Conservation (phyloP, 2,329 filamentous ascomycete genomes). For the Aspergillus sp. region DNA sequence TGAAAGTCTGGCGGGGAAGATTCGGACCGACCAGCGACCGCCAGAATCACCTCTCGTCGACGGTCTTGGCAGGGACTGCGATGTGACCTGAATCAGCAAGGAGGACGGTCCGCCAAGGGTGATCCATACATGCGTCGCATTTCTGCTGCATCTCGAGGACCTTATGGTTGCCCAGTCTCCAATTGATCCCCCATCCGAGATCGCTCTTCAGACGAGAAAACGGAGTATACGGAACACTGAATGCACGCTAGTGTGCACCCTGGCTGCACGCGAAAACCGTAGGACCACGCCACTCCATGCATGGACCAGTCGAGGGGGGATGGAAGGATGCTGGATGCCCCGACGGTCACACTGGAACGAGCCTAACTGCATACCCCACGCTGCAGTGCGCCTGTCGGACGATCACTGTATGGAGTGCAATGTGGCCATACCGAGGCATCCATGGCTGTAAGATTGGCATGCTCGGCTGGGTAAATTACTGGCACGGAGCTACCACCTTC, state of each 20-base stretch:
- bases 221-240: no score
- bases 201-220: neutral
- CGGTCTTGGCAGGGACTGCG: slow-evolving; percentile 1
- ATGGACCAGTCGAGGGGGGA: neutral
- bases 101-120: neutral
- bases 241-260: neutral
- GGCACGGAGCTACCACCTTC: slow-evolving; percentile 20
- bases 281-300: neutral
- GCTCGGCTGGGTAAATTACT: slow-evolving; percentile 18
- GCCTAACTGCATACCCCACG: slow-evolving; percentile 20
- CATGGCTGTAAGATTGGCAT: slow-evolving; percentile 16
- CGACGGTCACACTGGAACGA: neutral
- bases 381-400: slow-evolving; percentile 9
- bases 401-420: no score
- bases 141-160: neutral
- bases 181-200: neutral
- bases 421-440: slow-evolving; percentile 13
- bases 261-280: neutral
- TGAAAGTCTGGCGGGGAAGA: neutral
- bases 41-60: neutral
- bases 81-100: neutral
- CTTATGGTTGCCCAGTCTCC: neutral
- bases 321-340: neutral
- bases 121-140: neutral
- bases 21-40: no score